Evolutionary conservation across 352 stramenopile species (phyloP).

Genomic region (Globisporangium nodosum): DNA sequence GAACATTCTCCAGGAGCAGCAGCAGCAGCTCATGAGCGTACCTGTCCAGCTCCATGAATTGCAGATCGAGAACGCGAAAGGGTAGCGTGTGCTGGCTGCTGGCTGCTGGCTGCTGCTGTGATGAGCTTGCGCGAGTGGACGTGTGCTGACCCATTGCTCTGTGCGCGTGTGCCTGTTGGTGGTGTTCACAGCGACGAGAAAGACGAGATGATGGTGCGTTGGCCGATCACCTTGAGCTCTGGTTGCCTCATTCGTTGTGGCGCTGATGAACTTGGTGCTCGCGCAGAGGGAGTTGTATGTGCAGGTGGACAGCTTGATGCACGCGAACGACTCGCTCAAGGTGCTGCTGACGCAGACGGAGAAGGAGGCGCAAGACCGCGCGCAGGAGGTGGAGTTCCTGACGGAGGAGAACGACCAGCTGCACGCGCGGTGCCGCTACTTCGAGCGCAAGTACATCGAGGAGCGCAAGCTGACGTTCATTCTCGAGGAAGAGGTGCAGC

Average conservation of each 20-base stretch:
- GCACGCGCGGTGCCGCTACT: slow-evolving; percentile 45
- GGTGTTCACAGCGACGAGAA: slow-evolving; percentile 22
- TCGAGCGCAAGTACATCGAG: slow-evolving; percentile 66
- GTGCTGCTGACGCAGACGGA: slow-evolving; percentile 53
- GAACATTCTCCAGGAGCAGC: slow-evolving; percentile 64
- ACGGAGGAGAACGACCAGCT: slow-evolving; percentile 77
- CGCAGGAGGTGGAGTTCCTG: slow-evolving; percentile 66
- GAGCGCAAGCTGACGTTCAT: slow-evolving; percentile 56
- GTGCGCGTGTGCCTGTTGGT: slow-evolving; percentile 8
- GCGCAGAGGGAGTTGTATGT: slow-evolving; percentile 50
- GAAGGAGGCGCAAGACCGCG: slow-evolving; percentile 49
- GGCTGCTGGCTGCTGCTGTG: background rate
- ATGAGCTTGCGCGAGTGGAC: background rate
- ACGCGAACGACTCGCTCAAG: slow-evolving; percentile 63
- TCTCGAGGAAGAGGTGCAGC: slow-evolving; percentile 61
- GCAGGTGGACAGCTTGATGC: slow-evolving; percentile 49
- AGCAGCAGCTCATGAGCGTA: slow-evolving; percentile 70
- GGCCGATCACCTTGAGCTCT: background rate
- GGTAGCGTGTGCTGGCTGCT: slow-evolving; percentile 25
- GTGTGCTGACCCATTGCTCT: slow-evolving; percentile 5
- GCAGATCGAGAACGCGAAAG: slow-evolving; percentile 40
- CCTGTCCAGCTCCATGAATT: slow-evolving; percentile 63
- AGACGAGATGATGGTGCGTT: slow-evolving; percentile 52
- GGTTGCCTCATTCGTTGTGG: too few species aligned
- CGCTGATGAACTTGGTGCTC: slow-evolving; percentile 1